A percentile compares a stretch with the other conserved stretches of the same genome.
Conservation (phyloP, 176 grass and related monocot species). For the Phoenix dactylifera region DNA sequence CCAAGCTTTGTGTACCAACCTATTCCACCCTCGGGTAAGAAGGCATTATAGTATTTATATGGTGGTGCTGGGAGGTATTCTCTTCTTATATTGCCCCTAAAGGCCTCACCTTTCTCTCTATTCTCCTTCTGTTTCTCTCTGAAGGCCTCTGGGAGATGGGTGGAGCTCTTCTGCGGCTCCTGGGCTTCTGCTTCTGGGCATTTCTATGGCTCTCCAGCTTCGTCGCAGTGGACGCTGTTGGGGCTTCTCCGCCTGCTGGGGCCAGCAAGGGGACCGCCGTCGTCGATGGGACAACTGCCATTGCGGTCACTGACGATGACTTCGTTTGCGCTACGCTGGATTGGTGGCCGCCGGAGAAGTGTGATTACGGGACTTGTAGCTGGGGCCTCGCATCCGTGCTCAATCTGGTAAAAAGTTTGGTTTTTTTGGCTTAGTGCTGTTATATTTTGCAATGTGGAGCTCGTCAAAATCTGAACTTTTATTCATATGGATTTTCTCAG, state of each 20-base stretch:
- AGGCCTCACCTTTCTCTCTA: no score
- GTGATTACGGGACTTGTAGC: constrained; percentile 88
- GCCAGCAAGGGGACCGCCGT: constrained; percentile 10
- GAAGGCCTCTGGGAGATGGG: constrained; percentile 13
- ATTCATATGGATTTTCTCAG: no score
- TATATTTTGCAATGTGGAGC: no score
- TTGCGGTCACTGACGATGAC: constrained; percentile 61
- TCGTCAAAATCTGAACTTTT: no score
- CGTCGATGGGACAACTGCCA: constrained; percentile 42
- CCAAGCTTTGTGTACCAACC: neutral
- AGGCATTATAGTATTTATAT: no score
- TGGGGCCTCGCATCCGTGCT: constrained; percentile 69
- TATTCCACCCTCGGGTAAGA: neutral
- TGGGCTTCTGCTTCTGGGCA: constrained; percentile 31
- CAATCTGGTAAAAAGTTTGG: constrained; percentile 45
- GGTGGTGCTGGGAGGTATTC: no score
- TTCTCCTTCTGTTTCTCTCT: neutral
- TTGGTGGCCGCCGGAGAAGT: constrained; percentile 97
- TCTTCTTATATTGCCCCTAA: no score
- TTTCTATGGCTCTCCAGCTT: constrained; percentile 22
- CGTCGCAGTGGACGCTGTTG: constrained; percentile 12
- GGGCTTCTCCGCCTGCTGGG: neutral
- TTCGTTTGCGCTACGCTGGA: constrained; percentile 90
- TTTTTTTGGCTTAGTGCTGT: no score
- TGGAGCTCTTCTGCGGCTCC: constrained; percentile 14